Evolutionary conservation across 768 basidiomycete genomes (phyloP), one percentile per base, ranked within the genome.

Genomic region (Crucibulum laeve): DNA sequence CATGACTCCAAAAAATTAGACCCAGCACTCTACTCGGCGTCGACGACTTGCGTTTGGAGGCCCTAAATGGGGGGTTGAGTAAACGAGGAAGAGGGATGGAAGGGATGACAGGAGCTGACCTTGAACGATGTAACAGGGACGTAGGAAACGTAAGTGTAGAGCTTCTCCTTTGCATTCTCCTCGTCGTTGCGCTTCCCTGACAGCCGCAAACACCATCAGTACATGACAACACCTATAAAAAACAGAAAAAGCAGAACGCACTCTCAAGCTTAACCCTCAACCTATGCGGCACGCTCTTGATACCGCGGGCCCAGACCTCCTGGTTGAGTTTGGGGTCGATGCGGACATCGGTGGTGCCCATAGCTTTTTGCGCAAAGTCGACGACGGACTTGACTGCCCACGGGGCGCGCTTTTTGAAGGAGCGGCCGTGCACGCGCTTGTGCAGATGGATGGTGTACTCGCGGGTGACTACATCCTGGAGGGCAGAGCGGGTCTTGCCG

Each of bases 381-480:
- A 91, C 73, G 53, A 98, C 84, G 52, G 91, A 88, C 75, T 98
- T 98, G 70, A 98, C 80, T 54, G 93, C 96, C 74, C 83, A 86
- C 18, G 96, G 96, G 14, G 96, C 92, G 56, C 94, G 87, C 80
- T 95, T 95, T 76, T 97, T 97, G 80, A 96, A 97, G 33, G 88
- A 86, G 48, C 86, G 80, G 55, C 87, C 90, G 68, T 92, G 90
- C 33, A 93, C 91, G 54, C 71, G 84, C 70, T 95, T 96, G 84
- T 96, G 92, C 30, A 97, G 73, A 71, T 96, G 91, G 76, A 97
- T 87, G 60, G 95, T 97, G 85, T 97, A 96, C 68, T 99, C 95
- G 60, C 94, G 86, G 53, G 94, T 89, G 53, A 97, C 95, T 71
- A 97, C 95, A 68, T 98, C 95, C 70, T 90, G 82, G 64, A 97